Evolutionary conservation across 768 basidiomycete species (phyloP).

Genomic region (Strobilomyces echinocephalus): DNA sequence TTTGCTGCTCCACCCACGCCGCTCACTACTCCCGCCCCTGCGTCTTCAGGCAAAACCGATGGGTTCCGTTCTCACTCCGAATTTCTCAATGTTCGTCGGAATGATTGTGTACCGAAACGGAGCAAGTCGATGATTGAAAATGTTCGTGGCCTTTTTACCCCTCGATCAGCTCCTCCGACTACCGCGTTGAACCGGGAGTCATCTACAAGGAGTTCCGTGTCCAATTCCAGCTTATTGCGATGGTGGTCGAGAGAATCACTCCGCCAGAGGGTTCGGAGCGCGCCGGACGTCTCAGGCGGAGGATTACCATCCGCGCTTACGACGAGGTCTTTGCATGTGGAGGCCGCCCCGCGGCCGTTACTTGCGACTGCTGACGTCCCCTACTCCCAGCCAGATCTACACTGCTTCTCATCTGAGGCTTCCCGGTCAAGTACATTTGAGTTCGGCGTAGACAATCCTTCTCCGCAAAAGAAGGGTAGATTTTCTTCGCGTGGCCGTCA

Average conservation of each 20-base stretch:
- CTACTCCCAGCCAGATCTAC: constrained; percentile 31
- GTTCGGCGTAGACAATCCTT: constrained; percentile 20
- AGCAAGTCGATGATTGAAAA: constrained; percentile 57
- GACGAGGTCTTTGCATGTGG: constrained; percentile 23
- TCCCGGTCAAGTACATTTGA: constrained; percentile 13
- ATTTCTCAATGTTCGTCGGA: constrained; percentile 20
- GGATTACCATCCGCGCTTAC: constrained; percentile 24
- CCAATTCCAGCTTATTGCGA: constrained; percentile 33
- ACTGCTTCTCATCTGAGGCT: constrained; percentile 18
- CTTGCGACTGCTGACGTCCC: constrained; percentile 17
- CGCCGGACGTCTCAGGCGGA: constrained; percentile 40
- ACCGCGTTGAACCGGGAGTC: constrained; percentile 26
- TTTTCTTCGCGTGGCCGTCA: constrained; percentile 18
- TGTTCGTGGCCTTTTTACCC: constrained; percentile 55
- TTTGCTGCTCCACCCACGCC: constrained; percentile 24
- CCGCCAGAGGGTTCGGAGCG: constrained; percentile 50
- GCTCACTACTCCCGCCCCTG: constrained; percentile 12
- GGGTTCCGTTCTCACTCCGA: constrained; percentile 25
- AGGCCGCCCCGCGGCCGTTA: constrained; percentile 6
- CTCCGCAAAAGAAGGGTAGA: constrained; percentile 9
- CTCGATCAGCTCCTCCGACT: constrained; percentile 42
- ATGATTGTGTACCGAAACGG: constrained; percentile 36
- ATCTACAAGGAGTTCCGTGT: constrained; percentile 26
- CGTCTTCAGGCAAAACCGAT: constrained; percentile 9
- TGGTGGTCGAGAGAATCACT: constrained; percentile 50